These are phyloP conservation scores for Teunomyces funiuensis DNA, from an alignment of 805 yeast genomes.

Conservation along the genomic window DNA sequence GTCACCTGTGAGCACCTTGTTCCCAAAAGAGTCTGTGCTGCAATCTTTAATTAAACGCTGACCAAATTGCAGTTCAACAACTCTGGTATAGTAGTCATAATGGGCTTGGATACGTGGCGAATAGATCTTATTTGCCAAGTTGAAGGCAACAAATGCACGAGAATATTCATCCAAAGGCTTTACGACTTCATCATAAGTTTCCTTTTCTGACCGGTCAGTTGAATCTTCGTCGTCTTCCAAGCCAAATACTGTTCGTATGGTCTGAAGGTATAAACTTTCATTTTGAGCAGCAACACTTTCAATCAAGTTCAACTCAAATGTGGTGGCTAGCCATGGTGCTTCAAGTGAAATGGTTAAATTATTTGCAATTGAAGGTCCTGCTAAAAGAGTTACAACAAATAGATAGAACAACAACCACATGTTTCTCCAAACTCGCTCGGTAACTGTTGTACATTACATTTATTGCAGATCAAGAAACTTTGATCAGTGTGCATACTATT, in stretches of 20 bases:
- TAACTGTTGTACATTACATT: not conserved
- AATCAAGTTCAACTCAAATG: constrained; percentile 43
- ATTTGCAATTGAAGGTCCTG: constrained; percentile 5
- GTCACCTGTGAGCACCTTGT: constrained; percentile 18
- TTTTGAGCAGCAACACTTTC: constrained; percentile 41
- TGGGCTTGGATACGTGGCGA: constrained; percentile 70
- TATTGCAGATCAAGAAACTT: not conserved
- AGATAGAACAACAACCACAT: constrained; percentile 1
- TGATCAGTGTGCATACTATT: not conserved
- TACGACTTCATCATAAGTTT: constrained; percentile 3
- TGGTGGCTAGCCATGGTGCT: constrained; percentile 42
- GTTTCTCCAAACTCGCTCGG: not conserved
- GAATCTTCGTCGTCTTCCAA: constrained; percentile 11
- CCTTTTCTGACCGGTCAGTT: constrained; percentile 7
- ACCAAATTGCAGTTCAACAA: constrained; percentile 27
- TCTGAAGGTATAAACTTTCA: constrained; percentile 35
- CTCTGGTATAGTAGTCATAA: constrained; percentile 47
- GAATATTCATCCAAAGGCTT: constrained; percentile 9
- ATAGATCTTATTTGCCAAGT: constrained; percentile 46
- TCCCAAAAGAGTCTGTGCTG: constrained; percentile 34
- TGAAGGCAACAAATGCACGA: constrained; percentile 37
- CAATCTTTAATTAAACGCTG: constrained; percentile 20
- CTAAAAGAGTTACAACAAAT: not conserved
- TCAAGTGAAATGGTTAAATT: constrained; percentile 22
- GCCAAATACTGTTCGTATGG: constrained; percentile 14